phyloP scores from a whole-genome alignment of 805 yeast species.

The Alloascoidea africana region DNA sequence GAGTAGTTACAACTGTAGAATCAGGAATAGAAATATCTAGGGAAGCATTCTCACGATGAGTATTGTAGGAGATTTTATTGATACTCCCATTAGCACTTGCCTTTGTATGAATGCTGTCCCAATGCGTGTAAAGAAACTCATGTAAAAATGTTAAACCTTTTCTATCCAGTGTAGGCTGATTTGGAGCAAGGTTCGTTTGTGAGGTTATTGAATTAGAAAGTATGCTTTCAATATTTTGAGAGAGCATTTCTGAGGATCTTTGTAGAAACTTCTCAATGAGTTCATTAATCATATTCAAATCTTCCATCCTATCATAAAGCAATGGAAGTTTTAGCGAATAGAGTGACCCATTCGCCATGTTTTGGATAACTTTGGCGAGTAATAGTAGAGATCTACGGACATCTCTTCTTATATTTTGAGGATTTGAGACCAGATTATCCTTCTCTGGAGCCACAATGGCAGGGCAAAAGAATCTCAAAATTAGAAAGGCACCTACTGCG shows the following conservation, averaged over 20 bases:
- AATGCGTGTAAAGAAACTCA: constrained; percentile 31
- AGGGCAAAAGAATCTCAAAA: constrained; percentile 63
- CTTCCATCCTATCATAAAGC: constrained; percentile 16
- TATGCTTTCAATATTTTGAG: no score
- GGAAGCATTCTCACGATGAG: no score
- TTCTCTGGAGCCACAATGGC: constrained; percentile 71
- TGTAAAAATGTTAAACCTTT: constrained; percentile 25
- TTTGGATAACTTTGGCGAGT: constrained; percentile 15
- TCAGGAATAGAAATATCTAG: no score
- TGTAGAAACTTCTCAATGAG: background rate
- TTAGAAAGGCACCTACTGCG: constrained; percentile 74
- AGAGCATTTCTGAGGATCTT: background rate
- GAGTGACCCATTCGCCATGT: constrained; percentile 12
- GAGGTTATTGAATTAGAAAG: background rate
- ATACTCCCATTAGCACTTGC: background rate
- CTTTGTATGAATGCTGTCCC: constrained; percentile 19
- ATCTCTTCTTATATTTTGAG: constrained; percentile 9
- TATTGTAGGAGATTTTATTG: no score
- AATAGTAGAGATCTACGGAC: constrained; percentile 11
- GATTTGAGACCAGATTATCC: constrained; percentile 12
- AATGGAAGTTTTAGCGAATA: background rate
- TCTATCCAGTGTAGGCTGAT: background rate
- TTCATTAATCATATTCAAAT: constrained; percentile 14
- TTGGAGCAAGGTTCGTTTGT: background rate
- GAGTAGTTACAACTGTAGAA: background rate